A percentile compares a stretch with the other conserved stretches of the same genome.
Conservation (phyloP, 148 eudicot species). For the Pouteria glomerata region DNA sequence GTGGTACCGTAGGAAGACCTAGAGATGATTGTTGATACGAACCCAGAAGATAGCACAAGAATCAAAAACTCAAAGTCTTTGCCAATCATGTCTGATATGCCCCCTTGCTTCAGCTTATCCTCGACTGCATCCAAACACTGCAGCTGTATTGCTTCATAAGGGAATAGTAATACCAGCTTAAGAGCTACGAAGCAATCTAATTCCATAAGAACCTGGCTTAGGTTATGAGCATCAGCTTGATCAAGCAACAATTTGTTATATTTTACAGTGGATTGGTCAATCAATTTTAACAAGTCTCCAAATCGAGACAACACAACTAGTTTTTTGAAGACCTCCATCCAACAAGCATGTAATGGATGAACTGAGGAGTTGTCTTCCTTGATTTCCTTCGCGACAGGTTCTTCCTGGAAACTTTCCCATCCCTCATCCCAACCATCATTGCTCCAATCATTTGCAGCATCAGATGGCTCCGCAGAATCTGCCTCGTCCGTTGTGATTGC, state of each 20-base stretch:
- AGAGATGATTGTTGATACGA: constrained; percentile 47
- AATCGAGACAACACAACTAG: constrained; percentile 34
- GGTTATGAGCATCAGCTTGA: constrained; percentile 46
- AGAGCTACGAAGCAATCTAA: constrained; percentile 70
- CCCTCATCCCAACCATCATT: constrained; percentile 90
- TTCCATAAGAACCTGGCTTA: constrained; percentile 32
- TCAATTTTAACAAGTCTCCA: constrained; percentile 37
- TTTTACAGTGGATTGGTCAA: constrained; percentile 48
- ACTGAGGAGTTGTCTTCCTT: constrained; percentile 24
- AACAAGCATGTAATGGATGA: constrained; percentile 86
- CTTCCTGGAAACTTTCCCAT: constrained; percentile 91
- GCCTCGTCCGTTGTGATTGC: constrained; percentile 28
- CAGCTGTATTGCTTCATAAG: constrained; percentile 56
- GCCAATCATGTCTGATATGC: constrained; percentile 33
- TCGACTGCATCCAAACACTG: constrained; percentile 70
- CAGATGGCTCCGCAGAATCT: constrained; percentile 35
- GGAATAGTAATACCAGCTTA: constrained; percentile 46
- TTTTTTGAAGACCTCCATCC: constrained; percentile 64
- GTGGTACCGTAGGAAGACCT: constrained; percentile 55
- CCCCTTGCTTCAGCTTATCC: constrained; percentile 59
- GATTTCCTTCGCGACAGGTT: constrained; percentile 42
- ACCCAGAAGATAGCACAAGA: constrained; percentile 64
- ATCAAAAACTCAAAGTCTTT: constrained; percentile 46
- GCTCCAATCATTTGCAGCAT: constrained; percentile 49
- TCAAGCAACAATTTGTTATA: constrained; percentile 39